Conservation (phyloP, 2,329 filamentous ascomycete species). For the Diaporthe sp. region DNA sequence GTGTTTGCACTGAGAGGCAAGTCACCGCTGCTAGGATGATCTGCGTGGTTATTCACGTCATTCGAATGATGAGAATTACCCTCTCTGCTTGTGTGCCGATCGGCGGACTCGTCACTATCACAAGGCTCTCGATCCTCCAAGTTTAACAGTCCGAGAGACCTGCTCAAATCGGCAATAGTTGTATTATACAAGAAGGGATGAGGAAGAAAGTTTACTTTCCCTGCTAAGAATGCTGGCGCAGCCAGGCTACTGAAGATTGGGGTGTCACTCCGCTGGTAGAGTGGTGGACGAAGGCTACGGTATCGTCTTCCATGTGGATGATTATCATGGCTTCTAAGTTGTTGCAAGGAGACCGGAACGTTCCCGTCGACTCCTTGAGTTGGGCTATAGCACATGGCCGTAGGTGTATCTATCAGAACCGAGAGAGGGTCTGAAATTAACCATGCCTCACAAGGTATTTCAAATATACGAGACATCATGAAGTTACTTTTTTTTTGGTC, state of each 20-base stretch:
- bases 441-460: too few species aligned
- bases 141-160: neutral
- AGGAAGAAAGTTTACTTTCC: neutral
- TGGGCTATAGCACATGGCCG: neutral
- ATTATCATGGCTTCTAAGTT: neutral
- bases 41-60: neutral
- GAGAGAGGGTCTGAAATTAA: neutral
- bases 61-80: neutral
- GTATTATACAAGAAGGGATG: neutral
- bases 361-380: neutral
- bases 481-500: neutral
- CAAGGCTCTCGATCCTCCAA: neutral
- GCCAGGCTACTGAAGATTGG: neutral
- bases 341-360: neutral
- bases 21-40: neutral
- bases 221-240: neutral
- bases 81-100: neutral
- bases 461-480: neutral
- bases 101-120: neutral
- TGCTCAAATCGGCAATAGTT: neutral
- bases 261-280: neutral
- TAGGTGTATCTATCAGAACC: neutral
- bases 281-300: neutral
- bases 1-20: slow-evolving; percentile 1
- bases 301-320: neutral